Conservation (phyloP, 169 alveolate species). For the Plasmodium fragile region DNA sequence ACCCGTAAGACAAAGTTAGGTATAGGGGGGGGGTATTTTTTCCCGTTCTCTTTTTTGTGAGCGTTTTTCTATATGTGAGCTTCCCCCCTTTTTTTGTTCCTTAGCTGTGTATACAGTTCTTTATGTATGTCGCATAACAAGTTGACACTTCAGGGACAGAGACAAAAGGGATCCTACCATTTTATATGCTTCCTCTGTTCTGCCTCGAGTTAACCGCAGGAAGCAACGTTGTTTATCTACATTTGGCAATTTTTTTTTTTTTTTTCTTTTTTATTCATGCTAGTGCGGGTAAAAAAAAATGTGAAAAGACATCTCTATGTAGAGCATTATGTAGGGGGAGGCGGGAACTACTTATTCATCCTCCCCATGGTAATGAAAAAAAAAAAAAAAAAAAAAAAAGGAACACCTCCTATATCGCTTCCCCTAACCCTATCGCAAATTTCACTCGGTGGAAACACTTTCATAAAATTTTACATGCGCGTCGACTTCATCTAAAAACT, state of each 20-base stretch:
- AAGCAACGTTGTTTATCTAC: neutral
- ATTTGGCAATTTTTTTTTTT: too few relatives aligned
- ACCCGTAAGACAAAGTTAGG: neutral
- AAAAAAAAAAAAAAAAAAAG: neutral
- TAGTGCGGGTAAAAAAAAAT: neutral
- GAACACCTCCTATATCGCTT: neutral
- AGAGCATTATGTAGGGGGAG: neutral
- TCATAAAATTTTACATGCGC: slow-evolving; percentile 21
- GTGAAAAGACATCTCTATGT: neutral
- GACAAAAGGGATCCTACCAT: neutral
- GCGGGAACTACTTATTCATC: neutral
- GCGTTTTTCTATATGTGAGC: neutral
- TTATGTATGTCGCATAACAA: neutral
- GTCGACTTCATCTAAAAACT: slow-evolving; percentile 30
- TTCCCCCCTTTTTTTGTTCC: neutral
- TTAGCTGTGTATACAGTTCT: neutral
- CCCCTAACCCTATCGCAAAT: neutral
- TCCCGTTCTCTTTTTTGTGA: neutral
- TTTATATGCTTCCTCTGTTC: neutral
- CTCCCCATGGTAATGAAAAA: neutral
- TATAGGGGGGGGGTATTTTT: neutral
- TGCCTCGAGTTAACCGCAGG: neutral
- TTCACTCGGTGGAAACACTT: slow-evolving; percentile 22
- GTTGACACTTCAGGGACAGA: neutral
- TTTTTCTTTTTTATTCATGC: too few relatives aligned